Percentiles rank a stretch among this genome's conserved stretches.
These are phyloP conservation scores for Furcasterigmium furcatum DNA, from an alignment of 2,329 filamentous ascomycete genomes.

Conservation along the genomic window DNA sequence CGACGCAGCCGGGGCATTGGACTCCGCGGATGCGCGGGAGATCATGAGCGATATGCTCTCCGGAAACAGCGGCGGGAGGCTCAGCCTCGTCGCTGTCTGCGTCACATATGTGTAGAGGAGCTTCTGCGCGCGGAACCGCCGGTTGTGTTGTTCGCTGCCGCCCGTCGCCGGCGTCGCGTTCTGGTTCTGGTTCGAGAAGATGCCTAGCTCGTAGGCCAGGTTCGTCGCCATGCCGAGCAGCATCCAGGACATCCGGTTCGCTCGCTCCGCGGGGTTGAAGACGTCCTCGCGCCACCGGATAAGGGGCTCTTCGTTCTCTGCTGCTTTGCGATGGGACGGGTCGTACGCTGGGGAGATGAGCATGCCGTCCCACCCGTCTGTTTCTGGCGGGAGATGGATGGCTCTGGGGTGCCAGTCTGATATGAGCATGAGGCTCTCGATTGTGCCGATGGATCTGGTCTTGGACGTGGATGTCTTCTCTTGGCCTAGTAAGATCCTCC, in stretches of 20 bases:
- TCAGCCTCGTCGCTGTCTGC: constrained; percentile 9
- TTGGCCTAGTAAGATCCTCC: constrained; percentile 11
- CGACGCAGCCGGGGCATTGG: not conserved
- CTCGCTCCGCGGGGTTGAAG: constrained; percentile 18
- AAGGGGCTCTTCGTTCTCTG: constrained; percentile 14
- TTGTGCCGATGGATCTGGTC: constrained; percentile 13
- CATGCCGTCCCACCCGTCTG: constrained; percentile 16
- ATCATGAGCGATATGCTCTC: constrained; percentile 5
- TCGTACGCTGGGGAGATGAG: constrained; percentile 16
- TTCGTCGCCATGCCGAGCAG: constrained; percentile 16
- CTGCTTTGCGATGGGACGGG: constrained; percentile 11
- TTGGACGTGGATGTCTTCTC: constrained; percentile 15
- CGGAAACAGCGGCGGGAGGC: constrained; percentile 5
- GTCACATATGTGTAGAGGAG: constrained; percentile 16
- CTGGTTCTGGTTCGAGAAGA: constrained; percentile 8
- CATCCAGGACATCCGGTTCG: constrained; percentile 22
- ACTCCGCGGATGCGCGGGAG: not conserved
- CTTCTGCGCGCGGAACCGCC: constrained; percentile 10
- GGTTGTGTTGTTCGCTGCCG: not conserved
- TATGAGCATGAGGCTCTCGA: constrained; percentile 16
- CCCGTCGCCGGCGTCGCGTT: not conserved
- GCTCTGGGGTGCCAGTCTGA: constrained; percentile 16
- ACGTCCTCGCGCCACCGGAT: constrained; percentile 19
- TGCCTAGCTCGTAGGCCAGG: constrained; percentile 15
- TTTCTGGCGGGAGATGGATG: constrained; percentile 15